Evolutionary conservation across 257 asterid genomes (phyloP).

Genomic region (Ilex aquifolium): DNA sequence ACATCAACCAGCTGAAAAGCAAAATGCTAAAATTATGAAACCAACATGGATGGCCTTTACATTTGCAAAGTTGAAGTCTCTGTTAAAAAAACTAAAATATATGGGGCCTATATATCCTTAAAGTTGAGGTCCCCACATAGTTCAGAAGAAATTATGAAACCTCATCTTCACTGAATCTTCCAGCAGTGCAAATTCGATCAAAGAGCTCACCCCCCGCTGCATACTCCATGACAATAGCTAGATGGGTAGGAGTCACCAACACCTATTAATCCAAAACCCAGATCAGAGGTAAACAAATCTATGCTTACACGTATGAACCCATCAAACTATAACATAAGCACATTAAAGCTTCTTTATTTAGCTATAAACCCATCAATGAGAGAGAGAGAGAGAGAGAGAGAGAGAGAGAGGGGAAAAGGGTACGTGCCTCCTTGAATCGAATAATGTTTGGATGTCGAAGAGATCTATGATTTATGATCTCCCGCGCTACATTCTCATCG

Average conservation of each 20-base stretch:
- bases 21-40: not conserved
- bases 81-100: no score
- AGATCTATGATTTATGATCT: constrained; percentile 76
- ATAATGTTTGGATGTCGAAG: constrained; percentile 83
- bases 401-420: no score
- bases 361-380: not conserved
- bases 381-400: no score
- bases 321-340: not conserved
- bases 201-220: constrained; percentile 37
- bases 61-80: no score
- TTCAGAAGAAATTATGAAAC: constrained; percentile 1
- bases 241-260: constrained; percentile 26
- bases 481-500: constrained; percentile 80
- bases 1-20: not conserved
- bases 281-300: not conserved
- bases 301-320: no score
- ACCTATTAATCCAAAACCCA: constrained; percentile 8
- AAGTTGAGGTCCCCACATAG: not conserved
- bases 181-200: constrained; percentile 30
- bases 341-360: not conserved
- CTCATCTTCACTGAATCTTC: constrained; percentile 37
- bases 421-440: constrained; percentile 69
- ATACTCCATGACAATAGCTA: constrained; percentile 34
- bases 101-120: no score
- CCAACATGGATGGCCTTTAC: not conserved